Evolutionary conservation across 495 filamentous ascomycete genomes (phyloP).

Genomic region (Apodospora peruviana): DNA sequence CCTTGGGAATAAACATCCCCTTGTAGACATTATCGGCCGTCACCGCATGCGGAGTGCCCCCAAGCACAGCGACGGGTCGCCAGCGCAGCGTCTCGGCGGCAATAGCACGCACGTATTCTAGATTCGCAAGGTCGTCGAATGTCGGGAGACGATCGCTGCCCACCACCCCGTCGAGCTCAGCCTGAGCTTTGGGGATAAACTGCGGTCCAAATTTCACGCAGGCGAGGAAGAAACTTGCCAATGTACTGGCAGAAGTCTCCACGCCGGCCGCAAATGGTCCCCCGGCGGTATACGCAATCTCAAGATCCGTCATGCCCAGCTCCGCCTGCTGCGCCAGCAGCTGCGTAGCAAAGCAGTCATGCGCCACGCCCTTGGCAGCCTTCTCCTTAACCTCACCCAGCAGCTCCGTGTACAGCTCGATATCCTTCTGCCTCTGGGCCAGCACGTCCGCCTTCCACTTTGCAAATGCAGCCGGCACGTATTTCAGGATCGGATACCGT

Average conservation of each 20-base stretch:
- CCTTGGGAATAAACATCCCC: constrained; percentile 47
- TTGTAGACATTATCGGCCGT: constrained; percentile 52
- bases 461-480: constrained; percentile 47
- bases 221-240: constrained; percentile 53
- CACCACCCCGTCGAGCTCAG: constrained; percentile 51
- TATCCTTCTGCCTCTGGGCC: constrained; percentile 44
- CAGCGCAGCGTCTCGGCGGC: constrained; percentile 49
- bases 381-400: constrained; percentile 31
- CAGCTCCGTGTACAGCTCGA: constrained; percentile 44
- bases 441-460: constrained; percentile 54
- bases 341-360: constrained; percentile 45
- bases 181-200: constrained; percentile 43
- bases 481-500: constrained; percentile 50
- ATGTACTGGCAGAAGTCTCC: constrained; percentile 47
- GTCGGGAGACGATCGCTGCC: constrained; percentile 45
- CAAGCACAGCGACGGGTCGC: constrained; percentile 44
- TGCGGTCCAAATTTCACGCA: constrained; percentile 45
- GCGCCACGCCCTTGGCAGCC: constrained; percentile 32
- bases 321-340: constrained; percentile 41
- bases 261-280: constrained; percentile 59
- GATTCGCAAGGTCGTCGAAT: constrained; percentile 37
- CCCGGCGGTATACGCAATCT: constrained; percentile 52
- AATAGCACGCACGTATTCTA: constrained; percentile 43
- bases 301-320: constrained; percentile 45
- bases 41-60: constrained; percentile 54